Base-by-base conservation (phyloP, 305 asterid genomes). In the Fraxinus latifolia region DNA sequence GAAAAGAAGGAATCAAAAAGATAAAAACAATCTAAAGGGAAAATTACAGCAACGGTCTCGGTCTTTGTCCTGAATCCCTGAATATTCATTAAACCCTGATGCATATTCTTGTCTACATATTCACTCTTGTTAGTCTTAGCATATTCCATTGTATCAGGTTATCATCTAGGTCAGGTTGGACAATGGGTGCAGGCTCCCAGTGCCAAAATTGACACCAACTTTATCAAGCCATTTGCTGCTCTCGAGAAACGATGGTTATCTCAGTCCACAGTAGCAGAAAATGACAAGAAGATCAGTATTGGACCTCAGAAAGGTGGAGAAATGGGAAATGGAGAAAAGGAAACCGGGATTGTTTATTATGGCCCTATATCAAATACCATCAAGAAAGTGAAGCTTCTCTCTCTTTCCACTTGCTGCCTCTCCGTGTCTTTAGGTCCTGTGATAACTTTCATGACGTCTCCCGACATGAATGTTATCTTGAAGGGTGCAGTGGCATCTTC, bases 341-440 rank as follows among this genome's bases (percentile, higher is more conserved):
- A 88, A 77, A 17, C 86, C 0, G 89, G 90, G 27, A 74, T 92
- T 47, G 91, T 90, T n/a, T 95, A 95, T 74, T 78, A 89, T 19
- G 98, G 98, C 73, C 98, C 97, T 1, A 91, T 93, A 83, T 90
- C 97, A 81, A 93, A 47, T 77, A 95, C 98, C 2, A 89, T 95
- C 82, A 95, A 93, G 92, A 92, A 92, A 89, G 97, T 95, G 90
- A 95, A 95, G 87, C 96, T 95, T 65, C 93, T 95, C 76, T 93
- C 98, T 3, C 95, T 95, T 33, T 92, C 97, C 77, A 95, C 98
- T n/a, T 95, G 98, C 91, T 95, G 98, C 89, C 97, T 93, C 74
- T 95, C 98, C 0, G 97, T 91, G 62, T 92, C 98, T 2, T 79
- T 95, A 79, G 98, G 98, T 21, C 98, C 97, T 2, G 97, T 93